Conservation (phyloP, 306 rosid genomes). For the Oemleria cerasiformis region DNA sequence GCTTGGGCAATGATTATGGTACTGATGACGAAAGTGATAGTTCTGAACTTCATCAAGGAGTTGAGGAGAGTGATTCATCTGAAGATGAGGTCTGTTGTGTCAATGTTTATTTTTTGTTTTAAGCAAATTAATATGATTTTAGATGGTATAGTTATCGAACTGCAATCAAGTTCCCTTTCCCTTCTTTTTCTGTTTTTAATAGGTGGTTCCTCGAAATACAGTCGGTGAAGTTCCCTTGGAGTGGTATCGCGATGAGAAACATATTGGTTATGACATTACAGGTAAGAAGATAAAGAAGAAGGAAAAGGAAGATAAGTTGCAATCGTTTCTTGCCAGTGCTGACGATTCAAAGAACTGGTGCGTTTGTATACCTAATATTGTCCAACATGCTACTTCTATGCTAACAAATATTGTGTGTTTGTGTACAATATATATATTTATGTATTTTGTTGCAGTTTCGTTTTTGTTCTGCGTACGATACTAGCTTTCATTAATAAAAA, state of each 20-base stretch:
- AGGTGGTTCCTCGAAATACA: slow-evolving; percentile 86
- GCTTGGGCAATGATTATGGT: slow-evolving; percentile 20
- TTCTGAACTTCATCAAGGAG: slow-evolving; percentile 45
- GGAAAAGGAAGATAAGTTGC: slow-evolving; percentile 71
- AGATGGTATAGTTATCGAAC: not conserved
- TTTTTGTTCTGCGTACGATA: no score
- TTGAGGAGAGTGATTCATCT: slow-evolving; percentile 84
- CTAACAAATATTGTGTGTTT: no score
- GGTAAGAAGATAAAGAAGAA: slow-evolving; percentile 84
- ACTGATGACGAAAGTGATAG: slow-evolving; percentile 38
- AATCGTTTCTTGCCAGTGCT: slow-evolving; percentile 65
- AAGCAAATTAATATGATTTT: not conserved
- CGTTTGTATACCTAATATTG: slow-evolving; percentile 10
- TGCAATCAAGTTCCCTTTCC: not conserved
- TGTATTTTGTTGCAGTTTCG: no score
- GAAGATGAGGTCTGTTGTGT: slow-evolving; percentile 77
- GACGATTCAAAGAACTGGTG: slow-evolving; percentile 90
- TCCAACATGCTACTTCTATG: no score
- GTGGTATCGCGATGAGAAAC: slow-evolving; percentile 84
- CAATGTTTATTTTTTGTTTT: not conserved
- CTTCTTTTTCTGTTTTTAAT: slow-evolving; percentile 8
- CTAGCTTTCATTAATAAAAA: not conserved
- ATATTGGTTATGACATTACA: slow-evolving; percentile 79
- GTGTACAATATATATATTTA: no score
- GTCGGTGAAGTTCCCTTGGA: slow-evolving; percentile 84